Evolutionary conservation across 352 stramenopile genomes (phyloP), one percentile per base, ranked within the genome.

Genomic region (Pythium oligandrum): DNA sequence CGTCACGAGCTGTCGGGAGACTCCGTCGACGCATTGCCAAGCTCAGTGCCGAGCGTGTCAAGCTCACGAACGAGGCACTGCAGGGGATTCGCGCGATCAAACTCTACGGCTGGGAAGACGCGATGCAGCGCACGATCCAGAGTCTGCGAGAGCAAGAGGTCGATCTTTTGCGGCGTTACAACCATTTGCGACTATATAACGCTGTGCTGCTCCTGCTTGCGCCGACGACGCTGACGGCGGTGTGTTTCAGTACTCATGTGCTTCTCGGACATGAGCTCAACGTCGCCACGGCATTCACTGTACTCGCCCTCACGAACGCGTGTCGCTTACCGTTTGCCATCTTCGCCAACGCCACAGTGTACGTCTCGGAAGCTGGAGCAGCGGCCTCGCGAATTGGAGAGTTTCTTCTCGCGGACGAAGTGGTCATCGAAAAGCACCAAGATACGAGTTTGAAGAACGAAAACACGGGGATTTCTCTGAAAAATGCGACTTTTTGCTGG

Each of bases 241-340:
- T 86, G 2, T 97, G 88, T 11, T 98, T 99, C 49, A 17, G 68
- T 6, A 59, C 69, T 3, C 93, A 90, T 50, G 63, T 86, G 7
- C 36, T 78, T 4, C 50, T 75, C 4, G 96, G 90, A 0, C 65
- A 98, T 38, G 61, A 74, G 1, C 64, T 99, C 11, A 92, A 96
- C 43, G 92, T 98, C 5, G 73, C 89, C 1, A 86, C 78, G 8
- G 94, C 95, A 30, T 95, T 99, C 49, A 97, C 95, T 4, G 80
- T 96, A 5, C 66, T 99, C 11, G 88, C 95, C 30, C 70, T 99
- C 53, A 80, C 76, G 45, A 84, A 84, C 39, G 63, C 66, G 1
- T 81, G 71, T 45, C 70, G 73, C 17, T 71, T 80, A 53, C 68
- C 76, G 6, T 87, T 79, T 40, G 72, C 57, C 6, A 75, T 78